Evolutionary conservation across 768 basidiomycete species (phyloP).

Genomic region (Leccinum truebloodii): DNA sequence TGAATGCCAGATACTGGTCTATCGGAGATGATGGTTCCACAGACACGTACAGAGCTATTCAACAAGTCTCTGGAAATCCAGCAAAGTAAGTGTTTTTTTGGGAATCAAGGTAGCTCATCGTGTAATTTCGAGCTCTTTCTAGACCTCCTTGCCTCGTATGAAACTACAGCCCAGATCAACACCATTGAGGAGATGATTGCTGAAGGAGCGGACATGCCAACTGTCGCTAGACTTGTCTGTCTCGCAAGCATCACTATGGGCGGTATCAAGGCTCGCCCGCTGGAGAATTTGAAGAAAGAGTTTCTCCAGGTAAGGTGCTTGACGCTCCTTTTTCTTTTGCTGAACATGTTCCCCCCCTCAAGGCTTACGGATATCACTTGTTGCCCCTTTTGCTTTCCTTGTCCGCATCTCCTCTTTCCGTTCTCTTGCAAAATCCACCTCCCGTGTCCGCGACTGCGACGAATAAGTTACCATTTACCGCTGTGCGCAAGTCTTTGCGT

Average conservation of each 20-base stretch:
- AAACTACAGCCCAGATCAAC: conserved; percentile 74
- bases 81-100: conserved; percentile 65
- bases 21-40: conserved; percentile 86
- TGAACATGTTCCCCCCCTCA: conserved; percentile 28
- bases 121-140: conserved; percentile 5
- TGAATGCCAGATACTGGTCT: conserved; percentile 76
- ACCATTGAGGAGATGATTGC: conserved; percentile 91
- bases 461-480: conserved; percentile 68
- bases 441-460: conserved; percentile 49
- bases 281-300: conserved; percentile 91
- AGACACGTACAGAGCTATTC: conserved; percentile 85
- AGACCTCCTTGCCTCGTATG: conserved; percentile 96
- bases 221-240: conserved; percentile 78
- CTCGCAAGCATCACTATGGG: conserved; percentile 82
- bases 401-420: conserved; percentile 63
- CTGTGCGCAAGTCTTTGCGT: conserved; percentile 79
- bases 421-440: conserved; percentile 68
- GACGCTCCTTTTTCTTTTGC: neutral
- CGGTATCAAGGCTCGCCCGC: conserved; percentile 81
- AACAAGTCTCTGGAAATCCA: conserved; percentile 93
- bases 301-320: conserved; percentile 68
- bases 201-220: conserved; percentile 80
- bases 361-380: conserved; percentile 77
- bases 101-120: conserved; percentile 4
- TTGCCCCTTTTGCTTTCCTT: conserved; percentile 69